Percentiles rank a stretch among this genome's conserved stretches.
These are phyloP conservation scores for Russula compacta DNA, from an alignment of 768 basidiomycete genomes.

Conservation along the genomic window DNA sequence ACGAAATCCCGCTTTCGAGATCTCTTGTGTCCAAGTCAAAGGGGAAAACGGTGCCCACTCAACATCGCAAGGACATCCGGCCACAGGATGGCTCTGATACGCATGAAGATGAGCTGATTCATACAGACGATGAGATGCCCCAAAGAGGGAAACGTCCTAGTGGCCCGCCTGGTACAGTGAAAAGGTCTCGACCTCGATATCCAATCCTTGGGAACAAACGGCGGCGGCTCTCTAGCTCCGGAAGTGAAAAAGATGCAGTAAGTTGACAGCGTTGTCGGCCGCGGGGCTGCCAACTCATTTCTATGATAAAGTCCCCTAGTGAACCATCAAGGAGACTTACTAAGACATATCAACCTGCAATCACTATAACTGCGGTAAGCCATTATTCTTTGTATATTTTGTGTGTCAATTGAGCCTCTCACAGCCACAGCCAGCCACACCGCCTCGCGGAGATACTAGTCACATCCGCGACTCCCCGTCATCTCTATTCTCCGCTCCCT, in stretches of 20 bases:
- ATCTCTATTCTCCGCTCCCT: constrained; percentile 22
- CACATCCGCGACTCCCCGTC: constrained; percentile 9
- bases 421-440: constrained; percentile 9
- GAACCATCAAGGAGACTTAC: constrained; percentile 1
- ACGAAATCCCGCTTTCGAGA: constrained; percentile 6
- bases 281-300: not conserved
- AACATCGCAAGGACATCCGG: not conserved
- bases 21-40: not conserved
- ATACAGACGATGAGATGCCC: not conserved
- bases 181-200: not conserved
- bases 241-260: not conserved
- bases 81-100: not conserved
- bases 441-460: not conserved
- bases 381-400: not conserved
- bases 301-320: not conserved
- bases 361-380: not conserved
- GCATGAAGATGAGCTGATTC: not conserved
- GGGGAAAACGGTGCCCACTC: not conserved
- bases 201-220: not conserved
- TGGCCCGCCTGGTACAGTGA: not conserved
- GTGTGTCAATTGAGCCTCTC: not conserved
- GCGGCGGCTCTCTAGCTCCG: not conserved
- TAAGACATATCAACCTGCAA: not conserved
- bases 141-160: not conserved
- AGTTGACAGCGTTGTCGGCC: not conserved